Base-by-base conservation (phyloP, 257 asterid genomes). In the Lycium ferocissimum region DNA sequence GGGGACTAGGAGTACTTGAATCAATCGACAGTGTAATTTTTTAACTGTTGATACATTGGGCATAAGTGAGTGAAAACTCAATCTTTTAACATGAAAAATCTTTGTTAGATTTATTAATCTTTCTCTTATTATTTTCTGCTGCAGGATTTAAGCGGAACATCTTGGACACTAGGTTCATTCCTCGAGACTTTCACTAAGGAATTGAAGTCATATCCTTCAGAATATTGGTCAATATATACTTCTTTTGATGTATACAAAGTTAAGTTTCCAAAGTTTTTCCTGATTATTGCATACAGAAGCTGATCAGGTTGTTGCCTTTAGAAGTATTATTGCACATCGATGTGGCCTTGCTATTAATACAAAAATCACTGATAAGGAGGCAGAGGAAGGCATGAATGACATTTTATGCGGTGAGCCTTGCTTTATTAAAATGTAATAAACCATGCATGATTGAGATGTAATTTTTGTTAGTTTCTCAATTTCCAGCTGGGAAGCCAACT, bases 271-370 rank as follows among this genome's bases (percentile, higher is more conserved):
- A 72, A 87, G 79, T 73, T 75, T 91, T 93, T 97, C 97, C 94
- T 93, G 92, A 79, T 87, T 45, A 57, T 78, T 82, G 35, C 78
- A 71, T 90, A 93, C 99, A 66, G 83, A 83, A 82, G 93, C 92
- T 65, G 91, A 86, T 83, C 86, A 89, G 84, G 86, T 90, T 51
- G 89, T 87, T 53, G 95, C 93, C 83, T 94, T 91, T 66, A 95
- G 94, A 91, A 95, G 98, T 88, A 92, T 95, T 88, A 95, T 97
- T 85, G 97, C 99, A 84, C 94, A 95, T 87, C 95, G 97, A 83
- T 83, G 92, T 86, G 99, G 97, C 85, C 97, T 93, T 86, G 97
- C 93, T 62, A 94, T 95, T 80, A 90, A 92, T 83, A 85, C 95
- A 58, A 84, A 89, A 80, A 95, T 91, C 73, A 90, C 92, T 17